Percentiles rank a stretch among this genome's conserved stretches.
These are phyloP conservation scores for Teratosphaeria gauchensis DNA, from an alignment of 2,329 filamentous ascomycete genomes.

Conservation along the genomic window DNA sequence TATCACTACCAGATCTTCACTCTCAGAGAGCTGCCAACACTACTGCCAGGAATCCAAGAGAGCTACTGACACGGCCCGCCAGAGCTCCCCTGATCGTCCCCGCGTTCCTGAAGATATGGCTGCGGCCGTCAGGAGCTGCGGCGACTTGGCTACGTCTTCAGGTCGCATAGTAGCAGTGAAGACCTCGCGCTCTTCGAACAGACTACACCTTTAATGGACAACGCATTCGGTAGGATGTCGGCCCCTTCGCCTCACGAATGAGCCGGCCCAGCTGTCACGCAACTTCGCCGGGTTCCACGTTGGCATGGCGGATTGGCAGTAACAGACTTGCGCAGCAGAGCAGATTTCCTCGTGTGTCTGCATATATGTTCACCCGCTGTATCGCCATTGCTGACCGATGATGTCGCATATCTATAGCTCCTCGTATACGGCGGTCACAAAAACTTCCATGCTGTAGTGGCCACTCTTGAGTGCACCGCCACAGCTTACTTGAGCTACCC, in stretches of 20 bases:
- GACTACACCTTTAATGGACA: too few species aligned
- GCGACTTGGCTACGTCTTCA: not conserved
- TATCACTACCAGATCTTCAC: not conserved
- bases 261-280: too few species aligned
- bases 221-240: too few species aligned
- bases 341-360: too few species aligned
- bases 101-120: not conserved
- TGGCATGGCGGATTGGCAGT: too few species aligned
- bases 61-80: not conserved
- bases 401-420: too few species aligned
- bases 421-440: too few species aligned
- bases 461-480: slow-evolving; percentile 6
- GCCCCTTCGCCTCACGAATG: too few species aligned
- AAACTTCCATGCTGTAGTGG: not conserved
- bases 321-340: too few species aligned
- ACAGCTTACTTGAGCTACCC: slow-evolving; percentile 3
- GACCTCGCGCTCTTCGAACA: not conserved
- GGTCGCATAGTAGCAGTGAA: not conserved
- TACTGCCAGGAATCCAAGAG: not conserved
- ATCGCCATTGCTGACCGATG: too few species aligned
- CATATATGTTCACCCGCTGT: too few species aligned
- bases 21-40: not conserved
- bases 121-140: not conserved
- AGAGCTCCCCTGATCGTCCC: not conserved
- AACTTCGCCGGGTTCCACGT: too few species aligned